Base-by-base conservation (phyloP, 192 early-diverging fungal species). In the Chytriomyces sp. region DNA sequence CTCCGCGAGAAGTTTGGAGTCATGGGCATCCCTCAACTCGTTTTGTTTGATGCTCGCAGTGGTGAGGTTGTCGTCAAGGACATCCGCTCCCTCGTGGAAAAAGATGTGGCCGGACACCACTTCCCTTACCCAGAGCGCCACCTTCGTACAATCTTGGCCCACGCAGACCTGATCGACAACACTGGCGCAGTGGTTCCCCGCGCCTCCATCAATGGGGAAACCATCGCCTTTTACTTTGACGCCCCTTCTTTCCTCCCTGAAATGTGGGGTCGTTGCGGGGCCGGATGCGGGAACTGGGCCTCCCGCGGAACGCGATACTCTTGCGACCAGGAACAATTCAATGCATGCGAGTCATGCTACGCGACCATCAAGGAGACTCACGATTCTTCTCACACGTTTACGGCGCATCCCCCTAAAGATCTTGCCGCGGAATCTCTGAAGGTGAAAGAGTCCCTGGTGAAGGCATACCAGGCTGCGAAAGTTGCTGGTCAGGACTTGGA, bases 161-260 rank as follows among this genome's bases (percentile, higher is more conserved):
- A 37, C 31, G 30, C 31, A 5, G 33, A 52, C 7, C 49, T 55
- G 0, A 8, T 25, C 4, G 2, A 10, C 30, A 37, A 55, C 34
- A 34, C 33, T 3, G 65, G 52, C 5, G n/a, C n/a, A n/a, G n/a
- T n/a, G n/a, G 44, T 2, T 49, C 44, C 14, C 14, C 1, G 1
- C 1, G 44, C 41, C 10, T 49, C 1, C 44, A 1, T 49, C 17
- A n/a, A 14, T 14, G 2, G 22, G 3, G 55, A 68, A 28, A 54
- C 44, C 6, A 10, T 68, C 52, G 65, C 65, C 12, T 4, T 68
- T 2, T 68, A 68, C 52, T 54, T 68, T 54, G 65, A 68, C 31
- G 49, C 65, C 25, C 10, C 52, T 3, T 34, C 49, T 1, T 68
- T 56, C 22, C 6, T 12, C 6, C 53, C 65, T 34, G n/a, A 68